Evolutionary conservation across 805 yeast species (phyloP).

Genomic region (Starmerella stellata): DNA sequence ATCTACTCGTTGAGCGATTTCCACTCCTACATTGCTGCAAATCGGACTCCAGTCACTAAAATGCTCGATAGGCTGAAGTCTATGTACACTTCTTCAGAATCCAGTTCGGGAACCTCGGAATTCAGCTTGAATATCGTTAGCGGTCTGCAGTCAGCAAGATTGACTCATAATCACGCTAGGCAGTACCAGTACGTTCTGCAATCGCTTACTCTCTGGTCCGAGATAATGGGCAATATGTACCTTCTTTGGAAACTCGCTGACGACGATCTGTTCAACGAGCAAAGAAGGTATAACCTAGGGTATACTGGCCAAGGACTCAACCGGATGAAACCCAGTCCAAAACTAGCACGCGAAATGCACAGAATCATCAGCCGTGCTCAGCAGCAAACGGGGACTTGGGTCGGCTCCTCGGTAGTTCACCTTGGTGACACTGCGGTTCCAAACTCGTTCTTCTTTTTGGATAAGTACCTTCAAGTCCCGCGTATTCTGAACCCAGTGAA

Average conservation of each 20-base stretch:
- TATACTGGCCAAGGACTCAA: conserved; percentile 73
- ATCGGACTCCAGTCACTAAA: conserved; percentile 46
- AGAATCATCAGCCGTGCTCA: conserved; percentile 49
- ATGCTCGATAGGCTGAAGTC: conserved; percentile 37
- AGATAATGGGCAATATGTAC: conserved; percentile 62
- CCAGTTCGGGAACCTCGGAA: conserved; percentile 8
- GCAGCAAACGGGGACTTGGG: conserved; percentile 45
- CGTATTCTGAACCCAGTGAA: conserved; percentile 58
- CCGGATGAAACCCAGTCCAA: conserved; percentile 57
- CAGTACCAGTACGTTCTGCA: conserved; percentile 62
- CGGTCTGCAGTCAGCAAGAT: conserved; percentile 51
- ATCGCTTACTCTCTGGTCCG: conserved; percentile 56
- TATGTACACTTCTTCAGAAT: conserved; percentile 26
- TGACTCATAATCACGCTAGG: conserved; percentile 54
- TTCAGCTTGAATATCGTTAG: conserved; percentile 44
- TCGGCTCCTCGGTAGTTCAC: conserved; percentile 65
- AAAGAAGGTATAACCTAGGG: conserved; percentile 35
- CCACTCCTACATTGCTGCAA: conserved; percentile 51
- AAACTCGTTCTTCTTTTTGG: conserved; percentile 59
- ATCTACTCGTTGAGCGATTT: conserved; percentile 65
- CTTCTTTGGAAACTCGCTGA: conserved; percentile 64
- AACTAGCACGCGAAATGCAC: conserved; percentile 52
- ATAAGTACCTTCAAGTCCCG: conserved; percentile 67
- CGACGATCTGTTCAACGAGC: conserved; percentile 39
- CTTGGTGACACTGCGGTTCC: conserved; percentile 74